Evolutionary conservation across 352 stramenopile genomes (phyloP).

Genomic region (Phytophthora pini): DNA sequence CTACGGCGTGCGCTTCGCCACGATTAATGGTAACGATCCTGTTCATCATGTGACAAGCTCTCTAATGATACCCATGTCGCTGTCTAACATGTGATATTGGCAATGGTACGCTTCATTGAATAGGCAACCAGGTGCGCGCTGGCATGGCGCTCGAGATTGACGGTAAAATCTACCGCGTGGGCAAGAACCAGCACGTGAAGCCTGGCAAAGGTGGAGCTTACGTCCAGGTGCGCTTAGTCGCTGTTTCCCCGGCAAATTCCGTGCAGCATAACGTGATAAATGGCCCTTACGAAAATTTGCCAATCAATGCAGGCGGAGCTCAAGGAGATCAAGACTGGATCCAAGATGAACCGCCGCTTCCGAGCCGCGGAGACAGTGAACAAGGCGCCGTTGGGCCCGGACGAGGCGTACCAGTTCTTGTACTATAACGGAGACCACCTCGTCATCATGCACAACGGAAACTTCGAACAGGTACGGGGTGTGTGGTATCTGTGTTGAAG

Average conservation of each 20-base stretch:
- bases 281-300: slow-evolving; percentile 6
- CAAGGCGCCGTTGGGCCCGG: slow-evolving; percentile 76
- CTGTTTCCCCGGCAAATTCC: not conserved
- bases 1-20: slow-evolving; percentile 57
- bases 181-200: slow-evolving; percentile 88
- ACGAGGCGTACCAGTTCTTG: slow-evolving; percentile 84
- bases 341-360: slow-evolving; percentile 86
- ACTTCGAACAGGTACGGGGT: slow-evolving; percentile 78
- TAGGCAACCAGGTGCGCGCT: slow-evolving; percentile 83
- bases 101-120: slow-evolving; percentile 6
- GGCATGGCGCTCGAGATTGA: slow-evolving; percentile 88
- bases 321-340: slow-evolving; percentile 88
- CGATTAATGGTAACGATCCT: slow-evolving; percentile 63
- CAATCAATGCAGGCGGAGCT: slow-evolving; percentile 61
- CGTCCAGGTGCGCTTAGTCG: slow-evolving; percentile 51
- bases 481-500: not conserved
- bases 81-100: slow-evolving; percentile 7
- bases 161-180: slow-evolving; percentile 84
- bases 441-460: slow-evolving; percentile 83
- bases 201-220: slow-evolving; percentile 87
- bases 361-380: slow-evolving; percentile 79
- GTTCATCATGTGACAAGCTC: not conserved
- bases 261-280: not conserved
- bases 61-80: not conserved
- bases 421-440: slow-evolving; percentile 84